phyloP scores from a whole-genome alignment of 495 filamentous ascomycete genomes.

The Usnea hakonensis region DNA sequence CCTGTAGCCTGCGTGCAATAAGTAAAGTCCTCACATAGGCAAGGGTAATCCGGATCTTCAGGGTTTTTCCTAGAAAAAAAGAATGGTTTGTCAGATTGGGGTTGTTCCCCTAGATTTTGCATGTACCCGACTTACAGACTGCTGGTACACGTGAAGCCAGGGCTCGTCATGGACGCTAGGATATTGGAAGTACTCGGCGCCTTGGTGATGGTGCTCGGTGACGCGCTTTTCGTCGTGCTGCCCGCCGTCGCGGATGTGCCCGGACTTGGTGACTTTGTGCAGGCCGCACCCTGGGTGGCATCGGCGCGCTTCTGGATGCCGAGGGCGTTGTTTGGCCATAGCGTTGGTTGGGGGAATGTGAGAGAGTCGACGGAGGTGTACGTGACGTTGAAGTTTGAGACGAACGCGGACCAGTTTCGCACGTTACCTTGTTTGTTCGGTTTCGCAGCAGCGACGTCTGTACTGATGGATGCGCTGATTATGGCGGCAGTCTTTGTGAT shows the following conservation, averaged over 20 bases:
- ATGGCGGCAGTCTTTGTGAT: neutral
- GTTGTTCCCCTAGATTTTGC: too few species aligned
- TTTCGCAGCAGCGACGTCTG: neutral
- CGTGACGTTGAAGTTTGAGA: slow-evolving; percentile 7
- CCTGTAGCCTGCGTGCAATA: neutral
- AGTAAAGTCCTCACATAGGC: neutral
- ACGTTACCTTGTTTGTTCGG: neutral
- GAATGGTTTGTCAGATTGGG: neutral
- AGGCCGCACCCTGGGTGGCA: neutral
- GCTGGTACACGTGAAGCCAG: slow-evolving; percentile 4
- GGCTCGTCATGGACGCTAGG: neutral
- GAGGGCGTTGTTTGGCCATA: neutral
- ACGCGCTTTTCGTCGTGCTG: neutral
- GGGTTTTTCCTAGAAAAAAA: neutral
- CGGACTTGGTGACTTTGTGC: neutral
- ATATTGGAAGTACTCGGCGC: neutral
- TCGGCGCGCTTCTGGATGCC: neutral
- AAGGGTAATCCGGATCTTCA: neutral
- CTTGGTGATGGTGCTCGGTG: neutral
- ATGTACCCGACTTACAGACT: neutral
- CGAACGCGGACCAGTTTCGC: neutral
- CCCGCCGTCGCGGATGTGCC: neutral
- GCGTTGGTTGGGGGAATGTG: slow-evolving; percentile 6
- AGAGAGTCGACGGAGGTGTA: slow-evolving; percentile 3
- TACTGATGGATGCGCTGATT: slow-evolving; percentile 1